Evolutionary conservation across 139 green algal genomes (phyloP).

Genomic region (Tetraselmis chui): DNA sequence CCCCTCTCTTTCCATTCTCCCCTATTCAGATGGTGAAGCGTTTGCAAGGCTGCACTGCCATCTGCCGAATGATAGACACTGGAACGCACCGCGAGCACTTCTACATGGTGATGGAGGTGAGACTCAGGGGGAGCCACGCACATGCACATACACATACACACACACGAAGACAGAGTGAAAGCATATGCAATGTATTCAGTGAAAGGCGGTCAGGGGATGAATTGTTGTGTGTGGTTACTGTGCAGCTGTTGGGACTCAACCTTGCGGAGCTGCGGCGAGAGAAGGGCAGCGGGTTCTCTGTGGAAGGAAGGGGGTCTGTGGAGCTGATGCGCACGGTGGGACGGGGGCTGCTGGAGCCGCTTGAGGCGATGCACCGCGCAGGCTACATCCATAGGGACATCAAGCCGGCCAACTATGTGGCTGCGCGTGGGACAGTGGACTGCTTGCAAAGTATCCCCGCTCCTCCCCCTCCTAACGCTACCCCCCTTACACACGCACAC

Average conservation of each 20-base stretch:
- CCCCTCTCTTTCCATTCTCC: neutral
- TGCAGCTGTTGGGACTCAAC: slow-evolving; percentile 62
- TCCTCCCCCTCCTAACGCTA: neutral
- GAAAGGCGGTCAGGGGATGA: too few species aligned
- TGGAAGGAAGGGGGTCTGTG: slow-evolving; percentile 7
- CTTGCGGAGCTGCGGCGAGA: slow-evolving; percentile 45
- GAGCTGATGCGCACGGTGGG: slow-evolving; percentile 13
- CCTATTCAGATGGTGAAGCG: slow-evolving; percentile 28
- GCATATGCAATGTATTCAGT: too few species aligned
- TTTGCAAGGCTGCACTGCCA: slow-evolving; percentile 26
- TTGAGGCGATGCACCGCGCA: slow-evolving; percentile 54
- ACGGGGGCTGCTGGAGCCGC: slow-evolving; percentile 36
- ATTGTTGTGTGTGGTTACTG: neutral
- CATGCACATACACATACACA: too few species aligned
- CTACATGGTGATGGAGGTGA: slow-evolving; percentile 74
- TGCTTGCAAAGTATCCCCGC: neutral
- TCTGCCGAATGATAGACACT: slow-evolving; percentile 27
- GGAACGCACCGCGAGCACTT: slow-evolving; percentile 44
- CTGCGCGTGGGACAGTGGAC: neutral
- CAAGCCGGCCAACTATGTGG: slow-evolving; percentile 78
- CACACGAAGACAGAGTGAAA: too few species aligned
- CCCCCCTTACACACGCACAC: too few species aligned
- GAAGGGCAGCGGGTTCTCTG: slow-evolving; percentile 27
- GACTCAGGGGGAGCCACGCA: too few species aligned
- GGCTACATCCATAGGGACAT: slow-evolving; percentile 74